phyloP scores from a whole-genome alignment of 2,329 filamentous ascomycete species.

The Pseudogymnoascus sp. region DNA sequence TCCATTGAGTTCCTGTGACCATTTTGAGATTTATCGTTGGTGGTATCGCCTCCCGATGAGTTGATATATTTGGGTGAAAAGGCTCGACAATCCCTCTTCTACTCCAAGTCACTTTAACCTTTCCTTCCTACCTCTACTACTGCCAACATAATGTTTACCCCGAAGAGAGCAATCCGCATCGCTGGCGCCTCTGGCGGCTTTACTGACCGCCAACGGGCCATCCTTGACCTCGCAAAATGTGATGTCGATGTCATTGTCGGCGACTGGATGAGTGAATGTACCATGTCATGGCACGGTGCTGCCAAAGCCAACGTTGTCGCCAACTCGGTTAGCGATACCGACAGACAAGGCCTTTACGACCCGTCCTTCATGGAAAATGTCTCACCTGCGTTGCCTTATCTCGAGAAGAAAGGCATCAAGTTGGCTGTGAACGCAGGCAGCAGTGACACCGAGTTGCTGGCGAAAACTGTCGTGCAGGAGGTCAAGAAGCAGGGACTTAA shows the following conservation, averaged over 20 bases:
- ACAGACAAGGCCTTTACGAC: constrained; percentile 11
- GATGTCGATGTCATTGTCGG: constrained; percentile 42
- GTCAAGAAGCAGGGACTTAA: not conserved
- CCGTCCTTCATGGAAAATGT: constrained; percentile 15
- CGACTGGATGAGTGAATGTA: constrained; percentile 38
- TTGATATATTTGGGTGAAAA: too few relatives aligned
- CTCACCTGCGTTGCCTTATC: constrained; percentile 31
- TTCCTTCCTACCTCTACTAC: too few relatives aligned
- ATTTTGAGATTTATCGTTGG: too few relatives aligned
- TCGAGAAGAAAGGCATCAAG: constrained; percentile 41
- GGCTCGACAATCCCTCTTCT: too few relatives aligned
- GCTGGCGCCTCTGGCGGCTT: constrained; percentile 38
- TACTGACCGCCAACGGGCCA: constrained; percentile 37
- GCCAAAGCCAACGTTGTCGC: constrained; percentile 24
- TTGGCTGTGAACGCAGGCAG: constrained; percentile 48
- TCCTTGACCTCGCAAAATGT: constrained; percentile 33
- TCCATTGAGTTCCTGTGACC: too few relatives aligned
- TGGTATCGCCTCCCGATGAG: too few relatives aligned
- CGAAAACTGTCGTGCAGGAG: constrained; percentile 16
- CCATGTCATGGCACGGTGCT: constrained; percentile 11
- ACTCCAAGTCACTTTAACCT: too few relatives aligned
- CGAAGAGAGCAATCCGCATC: constrained; percentile 34
- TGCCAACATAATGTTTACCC: constrained; percentile 2
- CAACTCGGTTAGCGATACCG: constrained; percentile 11
- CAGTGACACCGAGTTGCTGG: constrained; percentile 42